Conservation (phyloP, 768 basidiomycete genomes). For the Rhizopogon salebrosus region DNA sequence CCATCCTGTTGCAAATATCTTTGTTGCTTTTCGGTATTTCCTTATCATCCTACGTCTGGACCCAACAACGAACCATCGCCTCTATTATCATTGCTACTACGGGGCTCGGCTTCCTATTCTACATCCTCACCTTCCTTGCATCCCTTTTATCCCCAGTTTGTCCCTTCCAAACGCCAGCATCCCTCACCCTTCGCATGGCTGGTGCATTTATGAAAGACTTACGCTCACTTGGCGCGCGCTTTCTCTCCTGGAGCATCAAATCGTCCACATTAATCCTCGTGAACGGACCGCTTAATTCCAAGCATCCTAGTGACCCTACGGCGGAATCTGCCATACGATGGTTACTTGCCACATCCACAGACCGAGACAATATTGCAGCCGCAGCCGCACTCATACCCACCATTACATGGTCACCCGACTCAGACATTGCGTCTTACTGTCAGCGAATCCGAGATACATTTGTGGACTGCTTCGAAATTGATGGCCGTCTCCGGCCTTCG, state of each 20-base stretch:
- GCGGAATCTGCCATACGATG: neutral
- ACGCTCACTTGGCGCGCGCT: neutral
- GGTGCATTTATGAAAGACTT: neutral
- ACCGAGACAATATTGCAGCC: neutral
- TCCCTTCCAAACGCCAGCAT: constrained; percentile 11
- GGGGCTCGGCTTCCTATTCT: constrained; percentile 7
- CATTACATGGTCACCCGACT: neutral
- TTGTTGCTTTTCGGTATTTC: constrained; percentile 10
- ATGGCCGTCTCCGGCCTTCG: neutral
- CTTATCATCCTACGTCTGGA: constrained; percentile 7
- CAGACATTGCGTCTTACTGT: neutral
- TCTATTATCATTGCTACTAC: constrained; percentile 6
- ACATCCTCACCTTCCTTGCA: constrained; percentile 4
- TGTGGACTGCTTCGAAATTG: neutral
- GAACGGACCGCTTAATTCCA: neutral
- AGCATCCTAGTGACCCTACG: neutral
- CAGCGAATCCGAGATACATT: constrained; percentile 1
- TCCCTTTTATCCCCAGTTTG: constrained; percentile 5
- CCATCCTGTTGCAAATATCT: constrained; percentile 10
- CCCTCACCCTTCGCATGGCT: constrained; percentile 3
- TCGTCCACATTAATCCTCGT: neutral
- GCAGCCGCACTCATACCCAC: constrained; percentile 1
- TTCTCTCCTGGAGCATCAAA: neutral
- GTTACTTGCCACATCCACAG: constrained; percentile 5
- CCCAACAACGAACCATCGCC: constrained; percentile 1